These are phyloP conservation scores for Phytophthora crassamura DNA, from an alignment of 352 stramenopile species.

Conservation along the genomic window DNA sequence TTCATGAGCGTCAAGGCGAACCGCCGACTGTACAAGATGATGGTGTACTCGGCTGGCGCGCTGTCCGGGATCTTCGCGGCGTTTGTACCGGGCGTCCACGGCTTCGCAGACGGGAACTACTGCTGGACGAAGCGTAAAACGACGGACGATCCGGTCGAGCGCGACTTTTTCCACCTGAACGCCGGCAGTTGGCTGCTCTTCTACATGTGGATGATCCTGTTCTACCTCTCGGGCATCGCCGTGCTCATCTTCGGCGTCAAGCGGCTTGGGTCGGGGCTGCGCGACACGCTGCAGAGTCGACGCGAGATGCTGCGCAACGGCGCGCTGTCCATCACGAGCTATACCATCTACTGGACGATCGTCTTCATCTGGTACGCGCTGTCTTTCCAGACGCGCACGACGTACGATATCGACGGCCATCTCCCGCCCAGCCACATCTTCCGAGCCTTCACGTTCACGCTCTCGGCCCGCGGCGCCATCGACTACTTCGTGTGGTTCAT, in stretches of 20 bases:
- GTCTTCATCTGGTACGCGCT: slow-evolving; percentile 81
- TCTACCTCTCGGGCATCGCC: slow-evolving; percentile 77
- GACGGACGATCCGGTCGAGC: slow-evolving; percentile 28
- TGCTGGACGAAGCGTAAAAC: slow-evolving; percentile 80
- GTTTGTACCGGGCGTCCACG: slow-evolving; percentile 46
- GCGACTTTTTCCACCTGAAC: slow-evolving; percentile 80
- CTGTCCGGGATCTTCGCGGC: slow-evolving; percentile 52
- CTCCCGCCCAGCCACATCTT: slow-evolving; percentile 66
- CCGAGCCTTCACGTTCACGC: slow-evolving; percentile 67
- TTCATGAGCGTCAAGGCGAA: slow-evolving; percentile 86
- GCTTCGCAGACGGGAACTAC: slow-evolving; percentile 76
- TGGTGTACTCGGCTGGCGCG: slow-evolving; percentile 53
- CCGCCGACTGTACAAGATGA: slow-evolving; percentile 61
- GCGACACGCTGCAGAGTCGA: slow-evolving; percentile 76
- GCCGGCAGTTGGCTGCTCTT: slow-evolving; percentile 78
- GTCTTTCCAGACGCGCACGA: slow-evolving; percentile 67
- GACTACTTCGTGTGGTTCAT: slow-evolving; percentile 91
- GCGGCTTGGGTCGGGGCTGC: slow-evolving; percentile 70
- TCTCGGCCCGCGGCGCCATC: slow-evolving; percentile 69
- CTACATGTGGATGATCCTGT: slow-evolving; percentile 89
- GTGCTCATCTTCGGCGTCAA: slow-evolving; percentile 73
- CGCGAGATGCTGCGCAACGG: slow-evolving; percentile 83
- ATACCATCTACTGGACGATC: slow-evolving; percentile 85
- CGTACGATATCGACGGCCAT: slow-evolving; percentile 44
- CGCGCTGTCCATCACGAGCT: slow-evolving; percentile 83